Evolutionary conservation across 1,284 basidiomycete species (phyloP), one percentile per base, ranked within the genome.

Genomic region (Sanghuangporus baumii): DNA sequence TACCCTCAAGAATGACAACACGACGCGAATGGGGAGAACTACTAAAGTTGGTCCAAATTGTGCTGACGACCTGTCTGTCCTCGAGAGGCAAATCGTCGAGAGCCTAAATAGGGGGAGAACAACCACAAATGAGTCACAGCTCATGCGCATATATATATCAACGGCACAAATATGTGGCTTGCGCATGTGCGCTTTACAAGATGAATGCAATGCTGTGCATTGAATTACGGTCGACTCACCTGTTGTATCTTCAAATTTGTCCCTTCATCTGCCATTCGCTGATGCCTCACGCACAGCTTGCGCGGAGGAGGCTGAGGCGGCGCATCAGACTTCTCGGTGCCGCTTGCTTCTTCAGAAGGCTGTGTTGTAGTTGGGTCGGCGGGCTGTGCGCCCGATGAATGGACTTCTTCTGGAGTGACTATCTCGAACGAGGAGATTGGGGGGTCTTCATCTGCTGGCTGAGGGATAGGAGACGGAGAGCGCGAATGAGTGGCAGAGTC

Each of bases 241-340:
- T 91, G 88, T 76, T 99, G 97, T 14, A 99, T 81, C 77, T 92
- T 95, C 65, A 93, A 79, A 72, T 93, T 97, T 34, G 90, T 94
- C 23, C 94, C 94, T 74, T 97, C 90, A 77, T 99, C 96, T 7
- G 97, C 97, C 91, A 98, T 99, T 55, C 96, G 84, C 77, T 97
- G 93, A 76, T 99, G 96, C 46, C 94, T 78, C 9, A 94, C 85
- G 72, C 94, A 96, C 12, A 96, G 81, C 74, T 93, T 94, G 56
- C 89, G 80, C 2, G 81, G 79, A 2, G 81, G 77, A 20, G 79
- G 81, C 56, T 75, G 73, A 7, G 72, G 70, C 51, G 66, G 67
- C 37, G 70, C 63, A 61, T 71, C 67, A 70, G 51, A 26, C 14
- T 55, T 40, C n/a, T 59, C 52, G 43, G 26, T 26, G 18, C 16